A percentile compares a stretch with the other conserved stretches of the same genome.
phyloP scores from a whole-genome alignment of 2,329 filamentous ascomycete species.

The Botryotinia convoluta region DNA sequence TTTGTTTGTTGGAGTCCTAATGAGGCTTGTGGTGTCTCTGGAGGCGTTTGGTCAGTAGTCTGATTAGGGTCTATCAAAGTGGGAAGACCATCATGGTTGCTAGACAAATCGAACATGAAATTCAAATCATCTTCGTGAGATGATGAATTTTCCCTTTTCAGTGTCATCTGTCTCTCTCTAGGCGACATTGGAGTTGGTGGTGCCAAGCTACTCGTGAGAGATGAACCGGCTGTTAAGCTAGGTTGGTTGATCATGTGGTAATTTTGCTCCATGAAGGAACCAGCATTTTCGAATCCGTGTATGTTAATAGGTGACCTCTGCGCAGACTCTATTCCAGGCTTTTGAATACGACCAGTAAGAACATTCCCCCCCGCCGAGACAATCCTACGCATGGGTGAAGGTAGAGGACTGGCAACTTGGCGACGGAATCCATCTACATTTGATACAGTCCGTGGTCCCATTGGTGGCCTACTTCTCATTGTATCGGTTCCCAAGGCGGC shows the following conservation, averaged over 20 bases:
- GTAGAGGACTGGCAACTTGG: constrained; percentile 31
- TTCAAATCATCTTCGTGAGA: constrained; percentile 29
- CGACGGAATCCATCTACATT: constrained; percentile 36
- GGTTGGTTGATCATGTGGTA: constrained; percentile 30
- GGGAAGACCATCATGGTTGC: not conserved
- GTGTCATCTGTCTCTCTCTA: constrained; percentile 32
- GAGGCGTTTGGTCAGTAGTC: constrained; percentile 28
- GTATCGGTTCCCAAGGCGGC: constrained; percentile 34
- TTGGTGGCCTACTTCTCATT: constrained; percentile 28
- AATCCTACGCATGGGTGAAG: constrained; percentile 38
- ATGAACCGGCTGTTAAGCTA: constrained; percentile 31
- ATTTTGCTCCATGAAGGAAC: constrained; percentile 35
- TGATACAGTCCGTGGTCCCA: constrained; percentile 36
- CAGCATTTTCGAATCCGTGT: constrained; percentile 31
- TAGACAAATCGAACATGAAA: constrained; percentile 29
- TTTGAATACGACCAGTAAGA: constrained; percentile 34
- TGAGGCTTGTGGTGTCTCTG: constrained; percentile 34
- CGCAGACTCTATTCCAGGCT: constrained; percentile 34
- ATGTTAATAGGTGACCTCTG: constrained; percentile 38
- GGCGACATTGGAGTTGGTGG: constrained; percentile 39
- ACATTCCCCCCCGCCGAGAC: constrained; percentile 37
- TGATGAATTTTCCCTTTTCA: constrained; percentile 29
- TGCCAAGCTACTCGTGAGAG: constrained; percentile 36
- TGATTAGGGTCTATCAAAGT: not conserved
- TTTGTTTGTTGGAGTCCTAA: constrained; percentile 23